Percentiles rank a stretch among this genome's conserved stretches.
These are phyloP conservation scores for Aspergillus sp. DNA, from an alignment of 2,329 filamentous ascomycete genomes.

Conservation along the genomic window DNA sequence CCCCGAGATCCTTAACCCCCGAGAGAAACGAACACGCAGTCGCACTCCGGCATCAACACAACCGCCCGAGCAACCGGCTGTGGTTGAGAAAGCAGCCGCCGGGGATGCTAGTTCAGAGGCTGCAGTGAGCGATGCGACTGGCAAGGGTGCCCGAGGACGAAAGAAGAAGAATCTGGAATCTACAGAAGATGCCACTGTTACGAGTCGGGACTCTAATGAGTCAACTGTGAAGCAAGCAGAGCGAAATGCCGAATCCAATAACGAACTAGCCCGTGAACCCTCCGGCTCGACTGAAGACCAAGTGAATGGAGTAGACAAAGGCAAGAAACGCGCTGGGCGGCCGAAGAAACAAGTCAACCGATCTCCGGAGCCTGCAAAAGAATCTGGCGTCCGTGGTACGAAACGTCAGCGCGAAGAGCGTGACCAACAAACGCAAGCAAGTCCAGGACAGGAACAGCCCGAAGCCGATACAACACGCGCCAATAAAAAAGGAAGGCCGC, in stretches of 20 bases:
- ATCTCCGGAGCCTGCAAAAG: conserved; percentile 1
- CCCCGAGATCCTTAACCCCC: not conserved
- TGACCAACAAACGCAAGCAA: not conserved
- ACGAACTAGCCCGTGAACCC: not conserved
- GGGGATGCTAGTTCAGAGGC: not conserved
- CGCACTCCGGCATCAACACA: conserved; percentile 1
- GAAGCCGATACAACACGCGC: not conserved
- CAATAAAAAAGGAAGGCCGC: not conserved
- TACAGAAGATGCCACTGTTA: not conserved
- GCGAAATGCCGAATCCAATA: not conserved
- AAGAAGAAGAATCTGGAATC: conserved; percentile 9
- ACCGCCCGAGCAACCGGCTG: not conserved
- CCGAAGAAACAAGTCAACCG: conserved; percentile 5
- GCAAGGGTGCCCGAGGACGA: conserved; percentile 9
- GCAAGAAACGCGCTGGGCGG: conserved; percentile 18
- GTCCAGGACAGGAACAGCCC: not conserved
- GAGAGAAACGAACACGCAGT: conserved; percentile 7
- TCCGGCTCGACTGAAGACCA: not conserved
- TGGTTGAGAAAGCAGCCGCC: not conserved
- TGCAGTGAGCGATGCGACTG: not conserved
- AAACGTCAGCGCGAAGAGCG: not conserved
- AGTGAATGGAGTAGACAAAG: conserved; percentile 12
- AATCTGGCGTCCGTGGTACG: not conserved
- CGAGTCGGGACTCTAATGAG: not conserved
- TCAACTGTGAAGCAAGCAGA: not conserved